Percentiles rank a stretch among this genome's conserved stretches.
Evolutionary conservation across 2,329 filamentous ascomycete species (phyloP).

Genomic region (Fusarium sterilihyphosum): DNA sequence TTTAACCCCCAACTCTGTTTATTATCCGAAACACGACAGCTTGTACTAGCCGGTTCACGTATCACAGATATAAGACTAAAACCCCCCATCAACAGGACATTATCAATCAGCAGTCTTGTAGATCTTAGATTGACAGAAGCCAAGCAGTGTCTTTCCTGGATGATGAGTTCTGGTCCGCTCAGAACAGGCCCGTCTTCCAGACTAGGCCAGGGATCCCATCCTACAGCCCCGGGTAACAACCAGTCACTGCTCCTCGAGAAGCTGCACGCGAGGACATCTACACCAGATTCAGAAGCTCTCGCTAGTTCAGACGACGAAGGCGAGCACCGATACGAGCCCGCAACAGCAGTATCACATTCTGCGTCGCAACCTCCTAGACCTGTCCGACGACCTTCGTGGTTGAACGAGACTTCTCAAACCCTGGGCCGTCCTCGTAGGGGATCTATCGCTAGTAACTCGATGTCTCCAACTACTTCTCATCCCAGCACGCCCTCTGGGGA

Average conservation of each 20-base stretch:
- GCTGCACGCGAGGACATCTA: constrained; percentile 81
- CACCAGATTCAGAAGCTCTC: constrained; percentile 92
- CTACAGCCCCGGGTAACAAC: constrained; percentile 62
- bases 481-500: constrained; percentile 83
- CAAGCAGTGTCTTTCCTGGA: constrained; percentile 32
- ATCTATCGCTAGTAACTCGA: constrained; percentile 79
- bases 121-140: constrained; percentile 13
- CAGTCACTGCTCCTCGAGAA: constrained; percentile 78
- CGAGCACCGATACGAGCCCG: constrained; percentile 69
- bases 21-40: constrained; percentile 6
- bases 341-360: constrained; percentile 52
- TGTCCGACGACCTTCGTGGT: constrained; percentile 80
- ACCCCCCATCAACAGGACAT: background rate
- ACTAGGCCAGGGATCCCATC: constrained; percentile 58
- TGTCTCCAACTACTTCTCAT: constrained; percentile 83
- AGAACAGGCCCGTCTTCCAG: constrained; percentile 64
- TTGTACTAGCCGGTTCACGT: constrained; percentile 2
- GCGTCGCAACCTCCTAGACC: constrained; percentile 65
- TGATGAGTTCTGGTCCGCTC: constrained; percentile 62
- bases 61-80: background rate
- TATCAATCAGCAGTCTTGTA: background rate
- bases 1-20: constrained; percentile 4
- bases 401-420: constrained; percentile 80
- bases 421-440: constrained; percentile 74
- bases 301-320: constrained; percentile 94